Conservation (phyloP, 2,329 filamentous ascomycete species). For the Cadophora gregata region DNA sequence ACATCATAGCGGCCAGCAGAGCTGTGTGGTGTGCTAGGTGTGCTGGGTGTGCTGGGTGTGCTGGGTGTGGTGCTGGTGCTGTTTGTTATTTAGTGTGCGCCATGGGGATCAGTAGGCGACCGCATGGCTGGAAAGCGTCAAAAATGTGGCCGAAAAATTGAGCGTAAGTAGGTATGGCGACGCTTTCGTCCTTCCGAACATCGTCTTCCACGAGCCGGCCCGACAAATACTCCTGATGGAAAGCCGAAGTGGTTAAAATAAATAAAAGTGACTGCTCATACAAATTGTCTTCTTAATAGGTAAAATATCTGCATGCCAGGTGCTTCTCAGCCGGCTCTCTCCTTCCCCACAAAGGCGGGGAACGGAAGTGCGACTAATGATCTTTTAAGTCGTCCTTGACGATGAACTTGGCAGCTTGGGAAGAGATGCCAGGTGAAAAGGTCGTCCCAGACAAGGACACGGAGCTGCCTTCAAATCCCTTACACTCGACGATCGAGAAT, state of each 20-base stretch:
- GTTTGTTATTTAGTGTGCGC: neutral
- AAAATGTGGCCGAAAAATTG: conserved; percentile 13
- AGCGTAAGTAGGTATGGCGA: neutral
- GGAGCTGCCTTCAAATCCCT: neutral
- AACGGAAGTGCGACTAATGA: neutral
- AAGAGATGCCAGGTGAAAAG: neutral
- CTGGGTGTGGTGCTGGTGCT: too few relatives aligned
- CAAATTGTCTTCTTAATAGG: neutral
- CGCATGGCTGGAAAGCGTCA: neutral
- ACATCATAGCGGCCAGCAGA: too few relatives aligned
- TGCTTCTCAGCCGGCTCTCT: neutral
- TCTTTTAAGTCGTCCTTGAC: neutral
- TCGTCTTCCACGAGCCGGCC: neutral
- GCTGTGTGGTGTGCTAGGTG: neutral
- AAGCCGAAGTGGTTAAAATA: neutral
- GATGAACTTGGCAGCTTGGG: neutral
- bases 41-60: too few relatives aligned
- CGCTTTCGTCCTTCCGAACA: neutral
- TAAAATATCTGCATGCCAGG: too few relatives aligned
- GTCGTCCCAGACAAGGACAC: neutral
- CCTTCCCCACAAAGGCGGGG: neutral
- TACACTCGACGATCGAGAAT: neutral
- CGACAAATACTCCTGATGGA: neutral
- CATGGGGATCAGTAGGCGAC: neutral
- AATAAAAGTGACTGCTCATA: conserved; percentile 6